Evolutionary conservation across 768 basidiomycete species (phyloP), one percentile per base, ranked within the genome.

Genomic region (Agaricus blazei): DNA sequence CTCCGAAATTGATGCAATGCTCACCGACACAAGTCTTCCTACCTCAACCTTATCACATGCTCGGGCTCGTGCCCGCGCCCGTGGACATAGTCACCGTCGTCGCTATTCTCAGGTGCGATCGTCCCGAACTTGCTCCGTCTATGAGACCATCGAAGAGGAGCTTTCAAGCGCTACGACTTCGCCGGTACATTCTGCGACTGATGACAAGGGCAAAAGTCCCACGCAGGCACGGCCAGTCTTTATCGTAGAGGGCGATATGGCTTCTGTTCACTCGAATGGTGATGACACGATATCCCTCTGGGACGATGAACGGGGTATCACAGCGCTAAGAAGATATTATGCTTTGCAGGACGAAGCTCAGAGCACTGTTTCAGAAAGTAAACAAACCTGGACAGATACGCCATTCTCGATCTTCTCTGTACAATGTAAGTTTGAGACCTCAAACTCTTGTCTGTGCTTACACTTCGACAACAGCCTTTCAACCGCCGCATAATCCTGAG

Each of bases 81-180:
- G 77, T 15, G 85, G 87, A 0, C 77, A 81, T 38, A 85, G 88
- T 2, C 88, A 90, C 64, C 84, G 83, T 38, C 84, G 87, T 36
- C 80, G 88, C 1, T 79, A 82, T 48, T 88, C 87, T 1, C 78
- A 83, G 47, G 77, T 81, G 28, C 79, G 81, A 19, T 76, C 79
- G 8, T 85, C 85, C 11, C 76, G 85, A 3, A 72, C 81, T 0
- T 8, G 26, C 37, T 90, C 89, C 0, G 78, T 88, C 0, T 91
- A 90, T 59, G 89, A 90, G 65, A 90, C 86, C 0, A 91, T 92
- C 47, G 77, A 89, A 53, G 90, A 92, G 61, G 90, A 91, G 59
- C 64, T 72, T 11, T 71, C 75, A 3, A 75, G 57, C 34, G 64
- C 65, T 9, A 61, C 64, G 0, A 68, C 68, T 15, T 47, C 58